Evolutionary conservation across 1,284 basidiomycete species (phyloP).

Genomic region (Sanguinoderma infundibulare): DNA sequence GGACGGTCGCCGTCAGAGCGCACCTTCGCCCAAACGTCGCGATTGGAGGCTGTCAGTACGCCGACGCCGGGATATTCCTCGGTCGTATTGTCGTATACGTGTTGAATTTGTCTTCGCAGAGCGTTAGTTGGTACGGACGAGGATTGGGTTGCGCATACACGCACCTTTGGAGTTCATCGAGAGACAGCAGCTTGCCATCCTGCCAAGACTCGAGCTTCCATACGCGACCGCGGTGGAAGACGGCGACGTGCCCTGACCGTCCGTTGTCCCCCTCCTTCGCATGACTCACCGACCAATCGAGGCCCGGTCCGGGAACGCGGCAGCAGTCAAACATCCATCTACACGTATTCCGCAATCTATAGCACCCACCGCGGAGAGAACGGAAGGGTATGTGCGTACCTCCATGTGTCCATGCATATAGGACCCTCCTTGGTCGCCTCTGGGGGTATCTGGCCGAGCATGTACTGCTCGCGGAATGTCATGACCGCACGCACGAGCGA

Average conservation of each 20-base stretch:
- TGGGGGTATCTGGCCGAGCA: constrained; percentile 68
- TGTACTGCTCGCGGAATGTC: constrained; percentile 72
- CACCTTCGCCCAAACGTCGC: constrained; percentile 86
- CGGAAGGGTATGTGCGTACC: constrained; percentile 43
- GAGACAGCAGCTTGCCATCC: constrained; percentile 66
- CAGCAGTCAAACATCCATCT: constrained; percentile 95
- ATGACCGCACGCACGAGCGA: constrained; percentile 70
- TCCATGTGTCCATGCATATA: constrained; percentile 89
- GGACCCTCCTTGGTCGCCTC: constrained; percentile 78
- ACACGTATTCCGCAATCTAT: background rate
- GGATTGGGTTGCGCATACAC: constrained; percentile 19
- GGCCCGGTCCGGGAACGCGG: constrained; percentile 74
- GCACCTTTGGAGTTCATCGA: constrained; percentile 70
- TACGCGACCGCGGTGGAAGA: constrained; percentile 76
- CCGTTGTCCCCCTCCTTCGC: constrained; percentile 65
- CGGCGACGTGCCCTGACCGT: constrained; percentile 76
- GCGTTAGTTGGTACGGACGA: background rate
- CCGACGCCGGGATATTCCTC: constrained; percentile 77
- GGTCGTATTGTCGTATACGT: constrained; percentile 71
- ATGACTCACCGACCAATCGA: constrained; percentile 80
- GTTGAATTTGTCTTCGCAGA: constrained; percentile 65
- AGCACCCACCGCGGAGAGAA: background rate
- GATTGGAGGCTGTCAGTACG: constrained; percentile 75
- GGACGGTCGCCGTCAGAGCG: constrained; percentile 11
- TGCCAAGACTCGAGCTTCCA: constrained; percentile 74